phyloP scores from a whole-genome alignment of 2,329 filamentous ascomycete genomes.

The Didymella arachidicola region DNA sequence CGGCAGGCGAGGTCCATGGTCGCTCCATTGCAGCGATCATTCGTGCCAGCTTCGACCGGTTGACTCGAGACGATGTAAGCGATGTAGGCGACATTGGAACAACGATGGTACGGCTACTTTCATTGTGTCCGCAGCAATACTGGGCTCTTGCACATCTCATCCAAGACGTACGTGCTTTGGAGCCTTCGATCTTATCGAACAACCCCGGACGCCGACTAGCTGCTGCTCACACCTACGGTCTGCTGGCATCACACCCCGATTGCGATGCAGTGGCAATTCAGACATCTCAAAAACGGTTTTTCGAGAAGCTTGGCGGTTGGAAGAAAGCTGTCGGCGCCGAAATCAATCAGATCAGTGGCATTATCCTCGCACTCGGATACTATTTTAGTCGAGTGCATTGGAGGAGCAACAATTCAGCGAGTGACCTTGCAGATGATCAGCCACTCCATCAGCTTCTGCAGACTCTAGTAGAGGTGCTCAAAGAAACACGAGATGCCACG shows the following conservation, averaged over 20 bases:
- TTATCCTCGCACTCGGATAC: conserved; percentile 66
- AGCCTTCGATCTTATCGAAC: conserved; percentile 73
- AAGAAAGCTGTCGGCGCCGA: conserved; percentile 66
- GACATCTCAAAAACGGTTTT: conserved; percentile 56
- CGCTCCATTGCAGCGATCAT: conserved; percentile 53
- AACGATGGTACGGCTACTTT: conserved; percentile 63
- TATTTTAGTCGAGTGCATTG: conserved; percentile 65
- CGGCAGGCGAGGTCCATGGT: conserved; percentile 44
- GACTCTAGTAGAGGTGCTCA: conserved; percentile 61
- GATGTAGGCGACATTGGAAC: conserved; percentile 56
- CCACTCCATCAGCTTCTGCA: conserved; percentile 54
- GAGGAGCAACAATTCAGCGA: conserved; percentile 50
- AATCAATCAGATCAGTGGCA: conserved; percentile 67
- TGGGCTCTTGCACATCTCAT: conserved; percentile 43
- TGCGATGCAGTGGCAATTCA: conserved; percentile 53
- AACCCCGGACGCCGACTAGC: conserved; percentile 71
- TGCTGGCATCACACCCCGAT: conserved; percentile 72
- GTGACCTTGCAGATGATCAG: conserved; percentile 41
- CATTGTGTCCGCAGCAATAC: conserved; percentile 61
- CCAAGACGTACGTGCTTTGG: conserved; percentile 57
- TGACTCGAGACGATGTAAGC: conserved; percentile 51
- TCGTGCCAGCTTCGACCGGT: conserved; percentile 55
- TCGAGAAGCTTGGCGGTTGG: conserved; percentile 61
- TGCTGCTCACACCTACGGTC: conserved; percentile 75
- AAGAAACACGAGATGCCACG: conserved; percentile 61